Base-by-base conservation (phyloP, 2,329 filamentous ascomycete genomes). In the Curvularia hawaiiensis region DNA sequence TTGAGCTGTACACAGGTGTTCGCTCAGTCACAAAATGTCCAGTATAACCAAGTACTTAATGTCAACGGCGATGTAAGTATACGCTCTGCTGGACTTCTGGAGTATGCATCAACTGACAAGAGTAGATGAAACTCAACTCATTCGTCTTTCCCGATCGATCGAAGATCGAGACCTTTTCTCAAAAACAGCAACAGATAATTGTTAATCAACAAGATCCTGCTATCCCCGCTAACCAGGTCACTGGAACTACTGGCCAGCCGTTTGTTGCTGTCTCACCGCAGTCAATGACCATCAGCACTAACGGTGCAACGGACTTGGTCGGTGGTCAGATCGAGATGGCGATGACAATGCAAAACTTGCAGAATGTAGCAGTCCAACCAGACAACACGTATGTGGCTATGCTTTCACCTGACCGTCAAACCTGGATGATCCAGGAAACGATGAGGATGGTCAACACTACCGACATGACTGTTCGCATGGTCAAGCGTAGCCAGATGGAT, bases 21-120 rank as follows among this genome's bases (percentile, higher is more conserved):
- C 9, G 73, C 51, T 39, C 51, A 58, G 35, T 63, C 63, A n/a
- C 68, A 72, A 56, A 61, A 66, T 49, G 71, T 62, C 18, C 69
- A 75, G 30, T 76, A 70, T 58, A 76, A 76, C 61, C 73, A 76
- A 67, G 74, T 76, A 57, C 69, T 76, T 67, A 76, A 75, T 68
- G 33, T 76, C 48, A 75, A 75, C 64, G 74, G 73, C 57, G 74
- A 76, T 54, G 74, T 75, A 68, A 66, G 72, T 69, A n/a, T 14
- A 33, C 5, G n/a, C 3, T 8, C 1, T 9, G 5, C 7, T 0
- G 2, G 3, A n/a, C n/a, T 4, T 18, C 7, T 1, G 1, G 4
- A 1, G 14, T 8, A 2, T 33, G 7, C 4, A 14, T 9, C 0
- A 14, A 47, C 63, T 71, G 54, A 72, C 31, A 3, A n/a, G 31